phyloP scores from a whole-genome alignment of 208 protist species.

The Trypanosoma platydactyli region DNA sequence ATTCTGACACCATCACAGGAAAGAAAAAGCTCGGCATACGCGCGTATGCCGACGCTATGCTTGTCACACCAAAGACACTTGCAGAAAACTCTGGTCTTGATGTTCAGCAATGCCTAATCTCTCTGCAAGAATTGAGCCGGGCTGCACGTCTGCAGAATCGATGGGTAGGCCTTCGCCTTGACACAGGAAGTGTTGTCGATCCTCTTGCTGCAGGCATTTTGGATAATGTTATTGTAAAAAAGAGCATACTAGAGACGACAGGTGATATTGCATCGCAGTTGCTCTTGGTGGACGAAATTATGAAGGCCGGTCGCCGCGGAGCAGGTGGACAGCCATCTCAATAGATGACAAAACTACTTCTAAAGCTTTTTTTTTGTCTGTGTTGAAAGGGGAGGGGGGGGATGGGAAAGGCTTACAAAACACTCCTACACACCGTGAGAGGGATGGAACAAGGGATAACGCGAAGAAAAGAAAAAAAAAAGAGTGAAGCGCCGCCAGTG shows the following conservation, averaged over 20 bases:
- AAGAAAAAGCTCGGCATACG: slow-evolving; percentile 97
- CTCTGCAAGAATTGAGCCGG: slow-evolving; percentile 91
- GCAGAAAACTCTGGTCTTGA: slow-evolving; percentile 99
- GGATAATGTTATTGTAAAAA: slow-evolving; percentile 99
- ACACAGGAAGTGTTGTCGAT: slow-evolving; percentile 96
- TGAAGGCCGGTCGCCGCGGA: slow-evolving; percentile 96
- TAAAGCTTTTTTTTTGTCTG: background rate
- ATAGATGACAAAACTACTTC: slow-evolving; percentile 20
- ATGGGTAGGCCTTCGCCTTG: slow-evolving; percentile 96
- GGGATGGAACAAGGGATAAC: too few relatives aligned
- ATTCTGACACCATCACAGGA: slow-evolving; percentile 75
- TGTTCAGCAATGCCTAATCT: slow-evolving; percentile 96
- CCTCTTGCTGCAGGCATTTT: slow-evolving; percentile 94
- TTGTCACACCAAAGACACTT: slow-evolving; percentile 99
- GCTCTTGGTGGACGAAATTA: slow-evolving; percentile 99
- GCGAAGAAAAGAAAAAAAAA: too few relatives aligned
- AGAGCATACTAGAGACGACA: slow-evolving; percentile 95
- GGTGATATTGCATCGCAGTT: slow-evolving; percentile 98
- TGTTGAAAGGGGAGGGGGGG: background rate
- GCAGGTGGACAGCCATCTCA: slow-evolving; percentile 47
- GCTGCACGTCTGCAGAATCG: slow-evolving; percentile 63
- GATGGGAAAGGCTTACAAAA: background rate
- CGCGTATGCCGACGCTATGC: slow-evolving; percentile 98
- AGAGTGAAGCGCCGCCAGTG: too few relatives aligned
- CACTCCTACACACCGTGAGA: too few relatives aligned